A percentile compares a stretch with the other conserved stretches of the same genome.
Evolutionary conservation across 495 filamentous ascomycete genomes (phyloP).

Genomic region (Staphylotrichum tortipilum): DNA sequence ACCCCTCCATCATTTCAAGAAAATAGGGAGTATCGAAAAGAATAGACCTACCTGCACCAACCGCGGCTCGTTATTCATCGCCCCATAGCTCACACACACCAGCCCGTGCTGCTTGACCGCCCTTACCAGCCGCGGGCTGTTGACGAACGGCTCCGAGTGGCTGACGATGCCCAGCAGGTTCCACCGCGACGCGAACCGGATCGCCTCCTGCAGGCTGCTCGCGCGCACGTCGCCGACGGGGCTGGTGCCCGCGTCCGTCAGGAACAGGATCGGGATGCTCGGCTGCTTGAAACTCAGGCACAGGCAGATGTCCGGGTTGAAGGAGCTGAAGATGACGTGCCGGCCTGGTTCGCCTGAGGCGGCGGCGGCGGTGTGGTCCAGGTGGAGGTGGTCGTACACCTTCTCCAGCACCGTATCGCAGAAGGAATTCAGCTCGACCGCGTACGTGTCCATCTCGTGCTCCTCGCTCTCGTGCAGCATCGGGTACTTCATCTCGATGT

Average conservation of each 20-base stretch:
- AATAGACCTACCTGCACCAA: slow-evolving; percentile 67
- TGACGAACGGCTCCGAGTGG: slow-evolving; percentile 72
- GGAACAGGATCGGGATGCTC: slow-evolving; percentile 86
- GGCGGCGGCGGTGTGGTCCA: background rate
- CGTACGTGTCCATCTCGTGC: slow-evolving; percentile 95
- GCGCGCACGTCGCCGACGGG: slow-evolving; percentile 84
- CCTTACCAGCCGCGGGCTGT: slow-evolving; percentile 80
- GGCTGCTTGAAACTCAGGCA: slow-evolving; percentile 92
- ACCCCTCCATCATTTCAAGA: background rate
- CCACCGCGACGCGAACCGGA: slow-evolving; percentile 90
- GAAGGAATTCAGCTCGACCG: slow-evolving; percentile 93
- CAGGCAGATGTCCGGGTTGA: slow-evolving; percentile 94
- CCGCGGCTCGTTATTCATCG: slow-evolving; percentile 73
- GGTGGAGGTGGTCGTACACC: slow-evolving; percentile 62
- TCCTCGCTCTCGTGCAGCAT: slow-evolving; percentile 92
- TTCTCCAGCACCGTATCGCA: slow-evolving; percentile 85
- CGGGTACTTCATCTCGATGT: slow-evolving; percentile 99
- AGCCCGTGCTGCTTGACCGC: slow-evolving; percentile 94
- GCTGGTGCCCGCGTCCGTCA: slow-evolving; percentile 74
- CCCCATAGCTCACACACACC: slow-evolving; percentile 92
- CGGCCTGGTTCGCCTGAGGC: slow-evolving; percentile 32
- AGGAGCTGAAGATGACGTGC: slow-evolving; percentile 89
- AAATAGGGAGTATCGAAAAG: background rate
- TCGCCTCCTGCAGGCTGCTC: slow-evolving; percentile 85
- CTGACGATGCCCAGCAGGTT: slow-evolving; percentile 87